Evolutionary conservation across 176 grass and related monocot species (phyloP), one percentile per base, ranked within the genome.

Genomic region (Saccharum spontaneum): DNA sequence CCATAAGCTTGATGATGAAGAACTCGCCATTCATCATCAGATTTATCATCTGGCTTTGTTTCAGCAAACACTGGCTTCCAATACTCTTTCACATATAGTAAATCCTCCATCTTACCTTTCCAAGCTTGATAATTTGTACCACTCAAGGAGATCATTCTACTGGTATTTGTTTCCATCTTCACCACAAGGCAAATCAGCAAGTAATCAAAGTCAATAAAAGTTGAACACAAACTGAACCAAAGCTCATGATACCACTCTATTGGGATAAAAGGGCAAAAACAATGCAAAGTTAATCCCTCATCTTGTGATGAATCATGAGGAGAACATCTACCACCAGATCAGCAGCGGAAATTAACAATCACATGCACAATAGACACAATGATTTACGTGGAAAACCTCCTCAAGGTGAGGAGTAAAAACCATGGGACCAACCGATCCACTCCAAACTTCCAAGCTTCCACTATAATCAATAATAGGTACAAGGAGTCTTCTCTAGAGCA

Each of bases 1-100:
- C 38, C 76, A 79, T n/a, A 63, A 63, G 55, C 76, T 79, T 80
- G 63, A 4, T 2, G 10, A 18, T 68, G 64, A 69, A 80, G 28
- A 68, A 68, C 18, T 0, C 7, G n/a, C 5, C 34, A 40, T 0
- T 67, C 23, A 36, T 49, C 62, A 16, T 80, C 12, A 24, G n/a
- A 75, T 44, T 52, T 54, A 20, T 75, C 16, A 14, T 77, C 22
- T 22, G 4, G 20, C 39, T 78, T 78, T 6, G 23, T 20, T 5
- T 12, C 13, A 7, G 11, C 34, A 78, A 78, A 61, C 34, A 78
- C 6, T 16, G 22, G 10, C 28, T 78, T 78, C 6, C 36, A 62
- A 23, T 62, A 78, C 18, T 61, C 52, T 41, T 78, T 41, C 0
- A 62, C 54, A 62, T 41, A 78, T 22, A 78, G 20, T 10, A 40